Base-by-base conservation (phyloP, 768 basidiomycete species). In the Lentinula detonsa region DNA sequence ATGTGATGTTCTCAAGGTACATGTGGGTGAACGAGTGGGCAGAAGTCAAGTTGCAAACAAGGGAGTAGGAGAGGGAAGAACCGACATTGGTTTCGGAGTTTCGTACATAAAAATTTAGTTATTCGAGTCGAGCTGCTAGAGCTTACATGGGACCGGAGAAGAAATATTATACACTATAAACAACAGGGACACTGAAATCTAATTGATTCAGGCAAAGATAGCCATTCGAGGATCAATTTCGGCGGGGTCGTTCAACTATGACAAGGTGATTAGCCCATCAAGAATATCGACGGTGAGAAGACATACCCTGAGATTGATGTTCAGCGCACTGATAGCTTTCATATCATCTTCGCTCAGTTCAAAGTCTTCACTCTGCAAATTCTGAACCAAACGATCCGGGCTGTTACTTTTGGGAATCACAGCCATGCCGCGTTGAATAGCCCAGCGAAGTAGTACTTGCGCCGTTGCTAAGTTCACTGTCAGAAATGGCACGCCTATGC, bases 1-100 rank as follows among this genome's bases (percentile, higher is more conserved):
- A 94, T 68, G 78, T 95, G 42, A 64, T 73, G 21, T 91, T 88
- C 68, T 94, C 91, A 16, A 80, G 88, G 60, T 93, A 95, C 69
- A 90, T 96, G 91, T 96, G 95, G 94, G 84, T 91, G 31, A 95
- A 95, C 64, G 87, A 91, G 64, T 92, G 91, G 83, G 76, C 78
- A 2, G 81, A 86, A 69, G 67, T 90, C 28, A 65, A 58, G 43
- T 76, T 89, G 53, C 34, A 54, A 5, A 21, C 37, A 33, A 34
- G 9, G 15, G 34, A 7, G 33, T 33, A 35, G 52, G n/a, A 34
- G 37, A 13, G 37, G 37, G 37, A 6, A 23, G 2, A 23, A 23
- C 23, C 23, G 23, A 23, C 0, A 39, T 28, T 28, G 28, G 28
- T 28, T 28, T 28, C 28, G 28, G 28, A 28, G 28, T 28, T 28